A percentile compares a stretch with the other conserved stretches of the same genome.
Conservation (phyloP, 106 monocot genomes). For the Dioscorea dumetorum region DNA sequence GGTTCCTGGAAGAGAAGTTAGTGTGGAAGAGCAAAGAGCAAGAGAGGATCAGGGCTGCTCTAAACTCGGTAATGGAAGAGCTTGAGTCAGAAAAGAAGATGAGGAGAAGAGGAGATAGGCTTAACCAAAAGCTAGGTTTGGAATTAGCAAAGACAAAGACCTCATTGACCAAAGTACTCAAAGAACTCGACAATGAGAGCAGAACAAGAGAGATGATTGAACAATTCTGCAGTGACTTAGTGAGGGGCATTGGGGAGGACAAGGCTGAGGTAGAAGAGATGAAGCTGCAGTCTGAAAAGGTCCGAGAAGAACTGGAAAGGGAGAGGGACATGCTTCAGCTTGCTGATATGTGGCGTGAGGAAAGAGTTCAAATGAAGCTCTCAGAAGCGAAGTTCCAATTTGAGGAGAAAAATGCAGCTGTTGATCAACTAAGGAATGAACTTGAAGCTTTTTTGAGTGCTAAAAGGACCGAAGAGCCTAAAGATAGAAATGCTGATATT, state of each 20-base stretch:
- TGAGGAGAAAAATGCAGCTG: constrained; percentile 76
- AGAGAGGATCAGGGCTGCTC: constrained; percentile 27
- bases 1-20: constrained; percentile 31
- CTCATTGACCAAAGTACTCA: constrained; percentile 22
- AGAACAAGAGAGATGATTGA: constrained; percentile 51
- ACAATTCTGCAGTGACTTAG: constrained; percentile 48
- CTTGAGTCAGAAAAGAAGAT: constrained; percentile 44
- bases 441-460: constrained; percentile 47
- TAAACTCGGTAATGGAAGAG: constrained; percentile 46
- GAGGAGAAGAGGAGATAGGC: constrained; percentile 46
- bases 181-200: constrained; percentile 57
- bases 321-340: constrained; percentile 86
- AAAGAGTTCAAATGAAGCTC: constrained; percentile 83
- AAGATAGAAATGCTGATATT: neutral
- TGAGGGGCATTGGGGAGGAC: constrained; percentile 47
- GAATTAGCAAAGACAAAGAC: constrained; percentile 27
- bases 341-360: constrained; percentile 71
- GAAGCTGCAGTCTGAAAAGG: constrained; percentile 42
- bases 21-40: constrained; percentile 38
- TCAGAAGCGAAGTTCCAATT: constrained; percentile 58
- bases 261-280: constrained; percentile 50
- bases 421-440: constrained; percentile 63
- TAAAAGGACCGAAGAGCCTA: constrained; percentile 18
- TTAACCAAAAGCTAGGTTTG: constrained; percentile 45
- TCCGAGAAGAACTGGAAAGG: constrained; percentile 52